A percentile compares a stretch with the other conserved stretches of the same genome.
Evolutionary conservation across 2,329 filamentous ascomycete genomes (phyloP).

Genomic region (Aspergillus tubingensis): DNA sequence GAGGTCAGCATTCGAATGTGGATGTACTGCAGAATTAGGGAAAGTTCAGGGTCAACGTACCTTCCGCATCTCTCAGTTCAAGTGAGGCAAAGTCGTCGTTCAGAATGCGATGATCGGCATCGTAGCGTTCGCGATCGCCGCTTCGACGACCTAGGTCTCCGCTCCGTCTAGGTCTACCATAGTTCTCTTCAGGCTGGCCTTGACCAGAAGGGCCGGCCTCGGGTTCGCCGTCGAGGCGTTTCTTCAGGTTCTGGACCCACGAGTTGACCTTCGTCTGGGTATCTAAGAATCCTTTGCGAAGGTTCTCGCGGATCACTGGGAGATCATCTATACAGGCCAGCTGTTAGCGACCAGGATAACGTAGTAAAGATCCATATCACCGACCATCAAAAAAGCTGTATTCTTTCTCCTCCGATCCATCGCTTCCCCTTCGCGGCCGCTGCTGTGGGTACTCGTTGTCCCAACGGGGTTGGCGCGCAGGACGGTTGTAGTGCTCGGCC

Average conservation of each 20-base stretch:
- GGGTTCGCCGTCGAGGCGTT: slow-evolving; percentile 88
- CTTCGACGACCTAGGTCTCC: slow-evolving; percentile 70
- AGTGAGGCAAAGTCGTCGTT: slow-evolving; percentile 80
- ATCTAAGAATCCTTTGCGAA: slow-evolving; percentile 91
- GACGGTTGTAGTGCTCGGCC: slow-evolving; percentile 78
- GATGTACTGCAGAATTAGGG: neutral
- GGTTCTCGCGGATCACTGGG: slow-evolving; percentile 86
- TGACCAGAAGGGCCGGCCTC: slow-evolving; percentile 42
- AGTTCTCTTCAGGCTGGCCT: slow-evolving; percentile 37
- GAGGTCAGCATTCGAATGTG: neutral
- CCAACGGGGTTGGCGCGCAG: slow-evolving; percentile 34
- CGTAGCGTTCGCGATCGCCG: slow-evolving; percentile 87
- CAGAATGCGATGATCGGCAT: slow-evolving; percentile 88
- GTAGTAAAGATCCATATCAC: neutral
- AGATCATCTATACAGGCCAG: slow-evolving; percentile 68
- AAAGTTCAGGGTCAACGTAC: slow-evolving; percentile 33
- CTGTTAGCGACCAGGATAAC: slow-evolving; percentile 16
- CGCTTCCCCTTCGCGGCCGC: slow-evolving; percentile 55
- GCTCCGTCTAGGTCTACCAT: slow-evolving; percentile 58
- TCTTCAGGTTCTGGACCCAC: slow-evolving; percentile 89
- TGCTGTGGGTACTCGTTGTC: slow-evolving; percentile 40
- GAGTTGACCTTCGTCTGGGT: slow-evolving; percentile 90
- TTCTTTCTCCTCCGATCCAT: slow-evolving; percentile 68
- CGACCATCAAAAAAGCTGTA: slow-evolving; percentile 84
- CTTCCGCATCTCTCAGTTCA: slow-evolving; percentile 64